Evolutionary conservation across 139 green algal species (phyloP).

Genomic region (Closterium sp.): DNA sequence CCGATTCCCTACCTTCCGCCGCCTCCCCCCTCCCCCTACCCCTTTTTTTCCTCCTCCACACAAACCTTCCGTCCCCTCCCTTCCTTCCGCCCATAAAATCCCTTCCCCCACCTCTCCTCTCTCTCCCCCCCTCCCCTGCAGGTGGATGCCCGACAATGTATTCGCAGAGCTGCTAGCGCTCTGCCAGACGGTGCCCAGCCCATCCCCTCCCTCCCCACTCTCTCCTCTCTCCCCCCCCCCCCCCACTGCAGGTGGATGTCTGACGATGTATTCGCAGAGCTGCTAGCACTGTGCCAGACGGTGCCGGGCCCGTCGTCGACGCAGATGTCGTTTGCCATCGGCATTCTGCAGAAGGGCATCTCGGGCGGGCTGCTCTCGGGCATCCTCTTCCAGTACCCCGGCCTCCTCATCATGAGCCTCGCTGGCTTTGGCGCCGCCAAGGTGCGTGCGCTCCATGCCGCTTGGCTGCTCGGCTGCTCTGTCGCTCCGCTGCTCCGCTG

Average conservation of each 20-base stretch:
- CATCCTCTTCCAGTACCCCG: conserved; percentile 88
- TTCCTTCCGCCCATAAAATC: background rate
- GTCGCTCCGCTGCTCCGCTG: background rate
- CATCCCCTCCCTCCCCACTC: background rate
- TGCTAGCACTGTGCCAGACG: conserved; percentile 78
- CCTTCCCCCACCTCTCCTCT: background rate
- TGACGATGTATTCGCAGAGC: conserved; percentile 76
- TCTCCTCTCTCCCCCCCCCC: background rate
- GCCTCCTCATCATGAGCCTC: conserved; percentile 74
- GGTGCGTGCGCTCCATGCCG: background rate
- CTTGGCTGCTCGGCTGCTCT: no score
- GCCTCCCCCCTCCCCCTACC: background rate
- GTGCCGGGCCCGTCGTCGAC: conserved; percentile 87
- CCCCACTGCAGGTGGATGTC: conserved; percentile 66
- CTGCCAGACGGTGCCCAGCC: conserved; percentile 61
- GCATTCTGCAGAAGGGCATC: conserved; percentile 77
- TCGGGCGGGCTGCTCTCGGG: conserved; percentile 58
- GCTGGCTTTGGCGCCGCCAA: conserved; percentile 64
- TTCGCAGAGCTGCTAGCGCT: conserved; percentile 90
- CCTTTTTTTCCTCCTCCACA: no score
- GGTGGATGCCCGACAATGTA: conserved; percentile 70
- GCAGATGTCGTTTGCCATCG: conserved; percentile 75
- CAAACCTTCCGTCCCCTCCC: background rate
- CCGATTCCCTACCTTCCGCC: no score
- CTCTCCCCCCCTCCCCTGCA: background rate